phyloP scores from a whole-genome alignment of 768 basidiomycete species.

The Arthromyces matolae region DNA sequence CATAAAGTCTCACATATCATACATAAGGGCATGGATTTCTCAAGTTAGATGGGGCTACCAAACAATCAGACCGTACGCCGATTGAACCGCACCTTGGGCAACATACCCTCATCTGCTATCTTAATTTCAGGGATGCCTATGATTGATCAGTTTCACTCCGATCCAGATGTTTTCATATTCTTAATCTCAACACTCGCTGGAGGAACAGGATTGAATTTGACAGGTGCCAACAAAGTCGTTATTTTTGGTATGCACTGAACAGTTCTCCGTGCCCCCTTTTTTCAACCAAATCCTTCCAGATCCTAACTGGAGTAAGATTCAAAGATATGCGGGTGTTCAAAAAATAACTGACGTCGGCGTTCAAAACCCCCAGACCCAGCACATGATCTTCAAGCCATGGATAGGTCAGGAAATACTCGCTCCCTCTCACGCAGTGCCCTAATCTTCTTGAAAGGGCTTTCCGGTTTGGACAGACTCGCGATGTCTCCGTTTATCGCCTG shows the following conservation, averaged over 20 bases:
- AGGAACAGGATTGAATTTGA: conserved; percentile 87
- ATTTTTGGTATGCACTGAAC: conserved; percentile 84
- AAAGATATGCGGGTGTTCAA: background rate
- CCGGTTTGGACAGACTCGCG: conserved; percentile 81
- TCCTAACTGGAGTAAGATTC: conserved; percentile 87
- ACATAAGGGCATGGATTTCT: conserved; percentile 55
- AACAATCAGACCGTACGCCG: conserved; percentile 59
- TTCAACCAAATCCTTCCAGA: conserved; percentile 54
- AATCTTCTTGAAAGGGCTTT: conserved; percentile 47
- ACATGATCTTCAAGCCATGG: conserved; percentile 92
- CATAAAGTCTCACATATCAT: background rate
- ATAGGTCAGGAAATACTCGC: conserved; percentile 37
- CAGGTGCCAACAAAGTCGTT: conserved; percentile 90
- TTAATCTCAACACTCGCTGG: conserved; percentile 90
- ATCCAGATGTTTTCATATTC: conserved; percentile 73
- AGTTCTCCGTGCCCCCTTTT: no score
- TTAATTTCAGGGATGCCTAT: conserved; percentile 66
- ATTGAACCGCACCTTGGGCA: background rate
- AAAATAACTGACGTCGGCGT: background rate
- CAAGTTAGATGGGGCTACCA: conserved; percentile 77
- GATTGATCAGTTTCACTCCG: conserved; percentile 79
- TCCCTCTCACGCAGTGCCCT: background rate
- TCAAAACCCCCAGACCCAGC: conserved; percentile 79
- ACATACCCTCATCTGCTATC: background rate
- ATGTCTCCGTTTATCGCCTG: conserved; percentile 80